Percentiles rank a stretch among this genome's conserved stretches.
phyloP scores from a whole-genome alignment of 805 yeast genomes.

The Brettanomyces custersianus region DNA sequence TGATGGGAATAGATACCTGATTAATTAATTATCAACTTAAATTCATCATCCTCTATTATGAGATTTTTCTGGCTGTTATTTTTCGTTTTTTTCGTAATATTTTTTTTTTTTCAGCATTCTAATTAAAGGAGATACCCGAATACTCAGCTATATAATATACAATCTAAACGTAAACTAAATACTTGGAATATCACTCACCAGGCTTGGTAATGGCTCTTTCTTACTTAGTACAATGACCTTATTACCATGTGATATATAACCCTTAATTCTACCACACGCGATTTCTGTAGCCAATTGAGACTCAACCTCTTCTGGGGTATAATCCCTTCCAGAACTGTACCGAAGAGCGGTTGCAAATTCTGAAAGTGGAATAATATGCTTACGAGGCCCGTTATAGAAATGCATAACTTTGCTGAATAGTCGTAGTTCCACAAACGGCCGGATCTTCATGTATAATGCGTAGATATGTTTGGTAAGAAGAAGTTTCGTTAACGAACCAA shows the following conservation, averaged over 20 bases:
- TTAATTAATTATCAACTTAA: too few species aligned
- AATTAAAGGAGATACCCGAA: too few species aligned
- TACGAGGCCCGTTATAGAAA: constrained; percentile 21
- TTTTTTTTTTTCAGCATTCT: too few species aligned
- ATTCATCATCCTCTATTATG: too few species aligned
- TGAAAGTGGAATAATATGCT: constrained; percentile 10
- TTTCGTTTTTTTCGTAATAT: background rate
- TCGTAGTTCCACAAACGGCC: constrained; percentile 40
- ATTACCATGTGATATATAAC: constrained; percentile 73
- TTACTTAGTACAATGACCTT: constrained; percentile 69
- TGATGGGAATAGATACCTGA: too few species aligned
- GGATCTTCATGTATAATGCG: constrained; percentile 44
- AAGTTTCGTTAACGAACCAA: constrained; percentile 36
- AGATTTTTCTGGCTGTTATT: background rate
- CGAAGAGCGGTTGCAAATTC: constrained; percentile 6
- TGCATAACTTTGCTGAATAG: constrained; percentile 35
- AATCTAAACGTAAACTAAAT: background rate
- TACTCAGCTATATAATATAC: too few species aligned
- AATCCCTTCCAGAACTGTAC: constrained; percentile 12
- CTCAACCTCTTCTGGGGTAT: constrained; percentile 49
- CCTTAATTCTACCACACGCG: constrained; percentile 52
- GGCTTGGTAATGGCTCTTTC: constrained; percentile 57
- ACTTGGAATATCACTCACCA: background rate
- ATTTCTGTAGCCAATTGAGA: constrained; percentile 63
- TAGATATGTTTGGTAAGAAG: constrained; percentile 54